A percentile compares a stretch with the other conserved stretches of the same genome.
These are phyloP conservation scores for Kodamaea suecica DNA, from an alignment of 1,139 yeast species.

Conservation along the genomic window DNA sequence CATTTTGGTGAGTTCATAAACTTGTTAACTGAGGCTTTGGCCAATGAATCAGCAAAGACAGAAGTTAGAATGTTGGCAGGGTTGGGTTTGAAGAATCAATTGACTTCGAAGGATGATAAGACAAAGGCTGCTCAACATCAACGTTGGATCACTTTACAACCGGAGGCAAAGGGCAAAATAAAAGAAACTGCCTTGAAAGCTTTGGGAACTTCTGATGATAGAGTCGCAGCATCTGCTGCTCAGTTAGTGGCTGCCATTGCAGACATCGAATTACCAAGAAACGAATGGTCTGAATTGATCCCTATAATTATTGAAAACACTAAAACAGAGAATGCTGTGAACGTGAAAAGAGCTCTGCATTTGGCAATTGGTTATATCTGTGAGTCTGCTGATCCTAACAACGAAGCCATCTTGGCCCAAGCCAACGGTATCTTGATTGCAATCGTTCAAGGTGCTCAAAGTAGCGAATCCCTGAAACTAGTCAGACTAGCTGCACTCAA, in stretches of 20 bases:
- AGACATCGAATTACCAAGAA: conserved; percentile 83
- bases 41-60: conserved; percentile 59
- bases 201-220: conserved; percentile 62
- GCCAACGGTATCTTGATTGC: conserved; percentile 93
- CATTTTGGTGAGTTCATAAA: conserved; percentile 74
- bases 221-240: conserved; percentile 87
- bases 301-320: conserved; percentile 83
- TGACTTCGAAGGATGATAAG: conserved; percentile 68
- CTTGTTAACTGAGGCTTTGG: conserved; percentile 68
- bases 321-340: conserved; percentile 67
- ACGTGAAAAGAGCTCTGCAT: conserved; percentile 82
- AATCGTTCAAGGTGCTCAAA: conserved; percentile 93
- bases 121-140: conserved; percentile 53
- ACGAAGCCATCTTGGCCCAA: conserved; percentile 75
- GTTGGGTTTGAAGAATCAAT: conserved; percentile 79
- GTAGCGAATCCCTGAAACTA: conserved; percentile 65
- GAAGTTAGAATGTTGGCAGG: conserved; percentile 95
- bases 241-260: conserved; percentile 96
- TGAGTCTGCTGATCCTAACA: conserved; percentile 86
- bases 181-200: conserved; percentile 66
- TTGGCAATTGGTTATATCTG: conserved; percentile 93
- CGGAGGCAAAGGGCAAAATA: conserved; percentile 55
- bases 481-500: conserved; percentile 90
- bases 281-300: conserved; percentile 87
- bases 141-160: conserved; percentile 62